phyloP scores from a whole-genome alignment of 208 protist species.

The Strigomonas culicis region DNA sequence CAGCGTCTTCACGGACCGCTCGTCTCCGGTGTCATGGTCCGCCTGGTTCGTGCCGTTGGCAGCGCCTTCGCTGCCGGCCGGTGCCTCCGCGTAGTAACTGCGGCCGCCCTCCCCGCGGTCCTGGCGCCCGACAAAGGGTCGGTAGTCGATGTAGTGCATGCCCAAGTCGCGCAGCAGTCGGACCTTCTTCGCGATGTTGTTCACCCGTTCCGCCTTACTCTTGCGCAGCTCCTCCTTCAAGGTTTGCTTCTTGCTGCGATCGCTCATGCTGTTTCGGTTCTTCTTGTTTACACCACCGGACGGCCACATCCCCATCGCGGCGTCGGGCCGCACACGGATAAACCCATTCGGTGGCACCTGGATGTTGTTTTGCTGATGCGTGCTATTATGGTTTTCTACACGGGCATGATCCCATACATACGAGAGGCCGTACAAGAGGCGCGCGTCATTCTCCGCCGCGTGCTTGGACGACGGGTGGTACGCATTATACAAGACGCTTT shows the following conservation, averaged over 20 bases:
- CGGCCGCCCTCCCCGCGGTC: too few relatives aligned
- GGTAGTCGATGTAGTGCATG: background rate
- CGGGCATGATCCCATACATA: slow-evolving; percentile 41
- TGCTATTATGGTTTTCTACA: too few relatives aligned
- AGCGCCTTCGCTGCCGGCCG: too few relatives aligned
- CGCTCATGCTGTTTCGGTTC: background rate
- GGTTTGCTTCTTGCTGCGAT: slow-evolving; percentile 1
- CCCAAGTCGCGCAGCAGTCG: slow-evolving; percentile 4
- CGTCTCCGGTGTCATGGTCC: background rate
- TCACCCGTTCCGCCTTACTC: background rate
- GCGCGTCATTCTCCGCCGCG: slow-evolving; percentile 5
- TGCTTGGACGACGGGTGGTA: slow-evolving; percentile 7
- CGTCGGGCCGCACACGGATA: slow-evolving; percentile 57
- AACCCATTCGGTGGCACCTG: slow-evolving; percentile 63
- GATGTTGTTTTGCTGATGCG: too few relatives aligned
- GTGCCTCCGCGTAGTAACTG: too few relatives aligned
- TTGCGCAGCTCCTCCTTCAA: too few relatives aligned
- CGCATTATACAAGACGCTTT: slow-evolving; percentile 1
- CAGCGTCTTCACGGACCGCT: background rate
- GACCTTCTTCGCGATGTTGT: slow-evolving; percentile 5
- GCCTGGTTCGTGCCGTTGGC: too few relatives aligned
- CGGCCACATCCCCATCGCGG: slow-evolving; percentile 74
- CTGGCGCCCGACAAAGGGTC: background rate
- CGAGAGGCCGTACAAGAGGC: slow-evolving; percentile 72
- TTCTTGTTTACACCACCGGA: slow-evolving; percentile 17